phyloP scores from a whole-genome alignment of 306 rosid species.

The Prunus padus region DNA sequence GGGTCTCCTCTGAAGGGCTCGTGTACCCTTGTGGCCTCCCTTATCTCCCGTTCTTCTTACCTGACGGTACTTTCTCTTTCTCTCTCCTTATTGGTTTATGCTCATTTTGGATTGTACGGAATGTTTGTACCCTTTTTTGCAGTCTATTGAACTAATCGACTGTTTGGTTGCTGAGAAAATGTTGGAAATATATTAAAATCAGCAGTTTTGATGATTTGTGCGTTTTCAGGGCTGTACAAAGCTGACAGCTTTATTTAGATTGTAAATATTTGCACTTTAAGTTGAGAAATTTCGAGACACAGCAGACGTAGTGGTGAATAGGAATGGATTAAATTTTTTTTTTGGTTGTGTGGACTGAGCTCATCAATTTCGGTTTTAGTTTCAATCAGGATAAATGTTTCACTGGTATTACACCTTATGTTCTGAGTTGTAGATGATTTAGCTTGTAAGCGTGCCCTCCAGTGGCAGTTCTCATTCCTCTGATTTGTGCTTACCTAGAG shows the following conservation, averaged over 20 bases:
- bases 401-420: neutral
- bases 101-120: neutral
- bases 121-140: neutral
- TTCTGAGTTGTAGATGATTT: neutral
- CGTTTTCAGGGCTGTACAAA: neutral
- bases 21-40: conserved; percentile 76
- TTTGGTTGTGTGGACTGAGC: neutral
- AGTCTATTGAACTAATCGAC: neutral
- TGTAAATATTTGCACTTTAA: neutral
- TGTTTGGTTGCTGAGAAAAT: conserved; percentile 6
- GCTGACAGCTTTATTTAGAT: neutral
- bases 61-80: conserved; percentile 52
- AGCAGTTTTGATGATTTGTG: neutral
- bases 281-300: neutral
- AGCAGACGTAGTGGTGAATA: neutral
- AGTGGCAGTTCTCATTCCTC: neutral
- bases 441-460: neutral
- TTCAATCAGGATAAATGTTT: neutral
- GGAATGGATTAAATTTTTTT: neutral
- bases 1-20: conserved; percentile 40
- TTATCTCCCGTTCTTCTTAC: conserved; percentile 72
- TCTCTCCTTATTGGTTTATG: neutral
- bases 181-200: neutral
- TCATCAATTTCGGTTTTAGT: neutral
- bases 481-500: neutral